Evolutionary conservation across 805 yeast genomes (phyloP), one percentile per base, ranked within the genome.

Genomic region (Wickerhamiella bombiphila): DNA sequence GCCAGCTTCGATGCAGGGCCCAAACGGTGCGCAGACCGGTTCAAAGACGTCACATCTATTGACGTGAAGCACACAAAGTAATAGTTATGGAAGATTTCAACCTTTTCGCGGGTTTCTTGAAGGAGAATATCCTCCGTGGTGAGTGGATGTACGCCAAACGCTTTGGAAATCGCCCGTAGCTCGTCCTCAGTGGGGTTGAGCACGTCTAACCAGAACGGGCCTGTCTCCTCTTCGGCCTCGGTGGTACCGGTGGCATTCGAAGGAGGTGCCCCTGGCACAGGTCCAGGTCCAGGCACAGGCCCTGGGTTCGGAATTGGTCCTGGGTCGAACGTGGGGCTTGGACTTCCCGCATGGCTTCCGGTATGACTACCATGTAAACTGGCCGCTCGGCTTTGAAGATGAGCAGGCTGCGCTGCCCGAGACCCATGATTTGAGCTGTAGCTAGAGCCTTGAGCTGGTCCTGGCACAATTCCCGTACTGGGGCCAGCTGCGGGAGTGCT

Each of bases 121-220:
- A 86, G 60, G 42, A 80, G 79, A 34, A 88, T 86, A 60, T 88
- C 98, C 55, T 88, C 98, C 0, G 96, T 81, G 0, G 98, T 88
- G 49, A 88, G 68, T 0, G 98, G 98, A 58, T 88, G 98, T 40
- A 88, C 82, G 1, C 93, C 94, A 60, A 88, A 88, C 0, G 96
- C 75, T 51, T 83, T 83, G 20, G 93, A 73, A 11, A 88, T 50
- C 0, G 79, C 91, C 51, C 88, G 85, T 93, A 91, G 82, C 57
- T 88, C 98, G 48, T 85, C 96, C 52, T 91, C 97, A 0, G 94
- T 80, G 8, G 98, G 98, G 51, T 82, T 79, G 40, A 81, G 61
- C 9, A 88, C 80, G 57, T 88, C 97, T 8, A 88, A 65, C 98
- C 98, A 88, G 65, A 88, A 85, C 14, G 94, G 86, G 2, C 74